phyloP scores from a whole-genome alignment of 805 yeast genomes.

The Tetrapisispora phaffii region DNA sequence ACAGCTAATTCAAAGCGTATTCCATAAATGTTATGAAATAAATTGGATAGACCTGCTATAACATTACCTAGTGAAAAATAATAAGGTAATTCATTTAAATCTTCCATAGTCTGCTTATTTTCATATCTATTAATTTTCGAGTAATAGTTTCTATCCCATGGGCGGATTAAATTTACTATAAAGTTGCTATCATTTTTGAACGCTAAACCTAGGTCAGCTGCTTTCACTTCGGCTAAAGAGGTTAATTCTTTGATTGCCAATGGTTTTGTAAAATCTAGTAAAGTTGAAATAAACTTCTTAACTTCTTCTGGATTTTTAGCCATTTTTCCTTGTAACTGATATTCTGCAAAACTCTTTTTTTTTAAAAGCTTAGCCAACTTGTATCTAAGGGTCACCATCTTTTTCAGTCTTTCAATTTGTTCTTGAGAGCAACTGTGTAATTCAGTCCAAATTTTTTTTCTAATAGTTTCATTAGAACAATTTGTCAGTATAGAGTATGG shows the following conservation, averaged over 20 bases:
- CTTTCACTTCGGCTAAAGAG: constrained; percentile 34
- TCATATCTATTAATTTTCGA: no score
- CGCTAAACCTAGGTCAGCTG: constrained; percentile 14
- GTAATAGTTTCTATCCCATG: constrained; percentile 90
- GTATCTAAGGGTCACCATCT: constrained; percentile 55
- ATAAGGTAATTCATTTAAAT: background rate
- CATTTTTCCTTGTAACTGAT: constrained; percentile 84
- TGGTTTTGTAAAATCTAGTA: constrained; percentile 42
- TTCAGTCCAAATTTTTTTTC: constrained; percentile 66
- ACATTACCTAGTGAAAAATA: constrained; percentile 82
- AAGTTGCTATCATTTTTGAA: constrained; percentile 20
- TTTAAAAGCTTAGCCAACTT: constrained; percentile 67
- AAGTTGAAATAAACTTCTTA: constrained; percentile 49
- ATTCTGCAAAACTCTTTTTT: constrained; percentile 57
- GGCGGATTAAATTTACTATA: constrained; percentile 44
- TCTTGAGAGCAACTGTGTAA: constrained; percentile 53
- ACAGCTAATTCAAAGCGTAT: constrained; percentile 61
- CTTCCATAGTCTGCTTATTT: no score
- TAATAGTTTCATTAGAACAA: constrained; percentile 44
- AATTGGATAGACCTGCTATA: constrained; percentile 65
- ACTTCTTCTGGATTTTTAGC: constrained; percentile 76
- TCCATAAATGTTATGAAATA: constrained; percentile 67
- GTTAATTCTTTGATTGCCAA: constrained; percentile 53
- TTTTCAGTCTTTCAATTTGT: constrained; percentile 52
- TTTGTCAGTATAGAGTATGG: constrained; percentile 57